Evolutionary conservation across 352 stramenopile genomes (phyloP).

Genomic region (Phytophthora litchii): DNA sequence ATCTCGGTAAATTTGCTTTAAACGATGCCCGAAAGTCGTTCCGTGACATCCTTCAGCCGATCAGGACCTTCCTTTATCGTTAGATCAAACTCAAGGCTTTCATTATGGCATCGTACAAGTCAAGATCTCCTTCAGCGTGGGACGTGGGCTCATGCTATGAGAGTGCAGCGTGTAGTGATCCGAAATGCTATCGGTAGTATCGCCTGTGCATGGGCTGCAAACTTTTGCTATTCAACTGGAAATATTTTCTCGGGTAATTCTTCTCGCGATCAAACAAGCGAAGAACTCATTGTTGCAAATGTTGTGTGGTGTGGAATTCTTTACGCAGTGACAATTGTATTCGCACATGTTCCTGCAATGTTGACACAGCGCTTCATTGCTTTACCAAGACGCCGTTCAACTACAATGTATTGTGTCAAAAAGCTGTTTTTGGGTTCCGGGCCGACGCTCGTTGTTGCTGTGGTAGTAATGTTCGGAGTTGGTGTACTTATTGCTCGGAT

Average conservation of each 20-base stretch:
- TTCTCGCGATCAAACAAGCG: conserved; percentile 17
- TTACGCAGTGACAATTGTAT: conserved; percentile 34
- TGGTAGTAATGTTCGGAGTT: conserved; percentile 23
- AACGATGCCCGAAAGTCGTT: conserved; percentile 9
- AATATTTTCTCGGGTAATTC: conserved; percentile 30
- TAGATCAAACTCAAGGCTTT: conserved; percentile 12
- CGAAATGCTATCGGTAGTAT: conserved; percentile 34
- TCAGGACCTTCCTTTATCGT: background rate
- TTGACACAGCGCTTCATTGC: conserved; percentile 25
- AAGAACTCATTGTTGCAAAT: conserved; percentile 31
- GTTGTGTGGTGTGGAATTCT: conserved; percentile 37
- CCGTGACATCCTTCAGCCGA: conserved; percentile 2
- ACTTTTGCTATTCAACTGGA: conserved; percentile 32
- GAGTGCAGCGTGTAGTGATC: conserved; percentile 28
- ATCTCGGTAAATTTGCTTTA: background rate
- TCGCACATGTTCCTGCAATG: conserved; percentile 32
- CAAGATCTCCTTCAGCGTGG: conserved; percentile 26
- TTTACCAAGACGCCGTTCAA: conserved; percentile 15
- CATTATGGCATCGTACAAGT: conserved; percentile 12
- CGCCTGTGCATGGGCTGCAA: conserved; percentile 29
- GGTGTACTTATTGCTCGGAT: conserved; percentile 11
- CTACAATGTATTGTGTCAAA: conserved; percentile 16
- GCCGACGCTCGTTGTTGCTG: background rate
- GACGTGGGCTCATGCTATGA: conserved; percentile 24
- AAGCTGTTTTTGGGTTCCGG: conserved; percentile 10